phyloP scores from a whole-genome alignment of 129 eudicot species.

The Pittosporum tobira region DNA sequence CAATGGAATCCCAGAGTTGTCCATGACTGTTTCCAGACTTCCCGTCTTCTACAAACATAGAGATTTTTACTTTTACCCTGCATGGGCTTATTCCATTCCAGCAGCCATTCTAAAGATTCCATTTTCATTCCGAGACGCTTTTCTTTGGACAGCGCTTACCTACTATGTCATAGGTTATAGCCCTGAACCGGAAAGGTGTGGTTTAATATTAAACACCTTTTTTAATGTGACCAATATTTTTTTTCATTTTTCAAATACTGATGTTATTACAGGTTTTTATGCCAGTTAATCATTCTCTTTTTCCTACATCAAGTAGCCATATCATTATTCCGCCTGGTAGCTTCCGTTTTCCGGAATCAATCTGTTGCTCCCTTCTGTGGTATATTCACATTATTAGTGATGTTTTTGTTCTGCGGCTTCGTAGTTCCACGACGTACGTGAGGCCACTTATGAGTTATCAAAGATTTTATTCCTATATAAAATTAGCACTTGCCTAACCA shows the following conservation, averaged over 20 bases:
- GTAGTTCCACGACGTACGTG: constrained; percentile 16
- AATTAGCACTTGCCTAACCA: background rate
- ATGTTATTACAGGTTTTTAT: constrained; percentile 10
- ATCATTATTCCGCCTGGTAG: constrained; percentile 16
- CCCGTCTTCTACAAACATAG: constrained; percentile 14
- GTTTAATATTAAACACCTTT: background rate
- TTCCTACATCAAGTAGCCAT: constrained; percentile 10
- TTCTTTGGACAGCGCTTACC: constrained; percentile 19
- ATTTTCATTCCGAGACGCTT: constrained; percentile 12
- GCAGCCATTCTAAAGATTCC: constrained; percentile 16
- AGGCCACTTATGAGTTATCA: background rate
- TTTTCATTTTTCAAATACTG: background rate
- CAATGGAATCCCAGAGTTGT: constrained; percentile 19
- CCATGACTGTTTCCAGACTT: constrained; percentile 14
- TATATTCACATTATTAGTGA: constrained; percentile 8
- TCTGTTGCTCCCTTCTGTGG: constrained; percentile 11
- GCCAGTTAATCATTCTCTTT: constrained; percentile 9
- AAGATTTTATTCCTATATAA: background rate
- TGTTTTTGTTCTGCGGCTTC: constrained; percentile 15
- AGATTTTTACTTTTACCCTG: constrained; percentile 11
- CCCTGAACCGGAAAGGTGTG: constrained; percentile 14
- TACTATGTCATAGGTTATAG: constrained; percentile 19
- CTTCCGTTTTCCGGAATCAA: constrained; percentile 1
- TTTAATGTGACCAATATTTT: background rate
- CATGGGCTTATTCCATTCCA: constrained; percentile 18